Conservation (phyloP, 1,139 yeast genomes). For the Saccharomyces hybrid region DNA sequence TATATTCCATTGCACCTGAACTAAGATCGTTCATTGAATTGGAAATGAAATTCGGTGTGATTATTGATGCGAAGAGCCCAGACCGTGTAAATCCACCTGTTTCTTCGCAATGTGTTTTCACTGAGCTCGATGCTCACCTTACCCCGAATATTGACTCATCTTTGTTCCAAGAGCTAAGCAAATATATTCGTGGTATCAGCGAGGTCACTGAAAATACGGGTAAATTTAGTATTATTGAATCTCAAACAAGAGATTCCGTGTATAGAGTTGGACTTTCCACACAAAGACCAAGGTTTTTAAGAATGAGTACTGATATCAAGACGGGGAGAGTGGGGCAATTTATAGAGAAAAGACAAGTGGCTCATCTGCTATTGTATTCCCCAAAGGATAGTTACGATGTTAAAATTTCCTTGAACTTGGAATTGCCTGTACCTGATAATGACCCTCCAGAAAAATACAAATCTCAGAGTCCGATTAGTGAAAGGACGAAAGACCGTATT, state of each 20-base stretch:
- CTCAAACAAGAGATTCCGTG: constrained; percentile 35
- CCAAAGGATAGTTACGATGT: constrained; percentile 77
- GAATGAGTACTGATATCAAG: constrained; percentile 58
- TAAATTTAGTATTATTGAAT: constrained; percentile 35
- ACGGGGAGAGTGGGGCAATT: constrained; percentile 63
- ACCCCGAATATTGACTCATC: constrained; percentile 65
- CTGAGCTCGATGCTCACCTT: constrained; percentile 51
- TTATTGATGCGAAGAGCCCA: constrained; percentile 50
- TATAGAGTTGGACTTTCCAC: constrained; percentile 35
- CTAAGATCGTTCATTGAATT: constrained; percentile 62
- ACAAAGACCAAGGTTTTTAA: constrained; percentile 49
- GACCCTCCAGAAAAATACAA: constrained; percentile 48
- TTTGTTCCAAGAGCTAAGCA: constrained; percentile 54
- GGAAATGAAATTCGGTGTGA: constrained; percentile 75
- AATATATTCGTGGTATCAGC: constrained; percentile 49
- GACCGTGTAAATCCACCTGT: constrained; percentile 65
- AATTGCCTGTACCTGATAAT: constrained; percentile 53
- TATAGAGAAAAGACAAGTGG: constrained; percentile 63
- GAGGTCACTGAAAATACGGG: constrained; percentile 41
- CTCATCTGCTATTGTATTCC: constrained; percentile 62
- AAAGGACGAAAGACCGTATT: constrained; percentile 57
- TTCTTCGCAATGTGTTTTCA: constrained; percentile 63
- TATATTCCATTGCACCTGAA: constrained; percentile 53
- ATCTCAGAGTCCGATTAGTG: constrained; percentile 43
- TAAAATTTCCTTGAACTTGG: constrained; percentile 67